Evolutionary conservation across 2,329 filamentous ascomycete genomes (phyloP), one percentile per base, ranked within the genome.

Genomic region (Lasiodiplodia hormozganensis): DNA sequence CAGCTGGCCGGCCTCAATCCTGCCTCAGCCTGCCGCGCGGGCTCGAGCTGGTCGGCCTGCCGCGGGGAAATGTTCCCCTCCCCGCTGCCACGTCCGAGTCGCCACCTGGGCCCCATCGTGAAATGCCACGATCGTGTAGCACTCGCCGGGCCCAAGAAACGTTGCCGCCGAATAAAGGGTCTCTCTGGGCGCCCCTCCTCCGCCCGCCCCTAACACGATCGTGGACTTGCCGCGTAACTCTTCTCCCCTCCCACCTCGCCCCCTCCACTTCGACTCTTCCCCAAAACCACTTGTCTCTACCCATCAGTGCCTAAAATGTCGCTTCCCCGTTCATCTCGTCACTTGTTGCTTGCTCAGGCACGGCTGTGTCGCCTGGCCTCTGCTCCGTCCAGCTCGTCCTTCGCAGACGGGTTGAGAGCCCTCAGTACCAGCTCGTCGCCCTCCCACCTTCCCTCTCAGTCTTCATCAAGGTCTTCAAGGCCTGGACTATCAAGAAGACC

Each of bases 81-180:
- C 28, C 23, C 43, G 51, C 52, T 12, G 58, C 58, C 58, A 62
- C 58, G 58, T 62, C 43, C 23, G 43, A 14, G 38, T 38, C 52
- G 58, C 58, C 60, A 62, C 60, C 28, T 47, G 43, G 49, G 18
- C 40, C n/a, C 60, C 43, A 62, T 62, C 40, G 60, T 62, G 10
- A 51, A 49, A 21, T 51, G 49, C 43, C 60, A 36, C 60, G 38
- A 36, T 28, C 60, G 16, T 62, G 60, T 62, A 62, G 34, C 60
- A 51, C 47, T 36, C 43, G 43, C 25, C 47, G 43, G 16, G 12
- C 28, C 28, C 31, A 62, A 8, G 18, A 52, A n/a, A 18, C 57
- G 2, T 28, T 34, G 57, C 16, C 25, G 38, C 25, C 57, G 31
- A 62, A 52, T 62, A 62, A 62, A 62, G 23, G 43, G n/a, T 28